Conservation (phyloP, 352 stramenopile genomes). For the Saprolegnia diclina region DNA sequence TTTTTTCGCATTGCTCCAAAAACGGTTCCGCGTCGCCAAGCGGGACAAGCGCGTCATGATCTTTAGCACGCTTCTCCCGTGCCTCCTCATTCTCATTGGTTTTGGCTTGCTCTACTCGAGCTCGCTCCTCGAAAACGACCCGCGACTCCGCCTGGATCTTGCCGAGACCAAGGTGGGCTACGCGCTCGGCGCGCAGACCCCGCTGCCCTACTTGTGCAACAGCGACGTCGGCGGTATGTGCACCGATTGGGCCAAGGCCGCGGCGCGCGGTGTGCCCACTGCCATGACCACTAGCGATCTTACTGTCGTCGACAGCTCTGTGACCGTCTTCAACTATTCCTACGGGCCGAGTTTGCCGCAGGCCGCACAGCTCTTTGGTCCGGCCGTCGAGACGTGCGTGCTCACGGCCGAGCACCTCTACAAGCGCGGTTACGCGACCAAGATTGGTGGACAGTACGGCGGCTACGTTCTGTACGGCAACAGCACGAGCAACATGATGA, state of each 20-base stretch:
- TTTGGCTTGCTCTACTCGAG: conserved; percentile 29
- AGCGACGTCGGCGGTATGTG: conserved; percentile 23
- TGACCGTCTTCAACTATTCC: not conserved
- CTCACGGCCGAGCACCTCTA: conserved; percentile 44
- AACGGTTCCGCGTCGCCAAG: conserved; percentile 19
- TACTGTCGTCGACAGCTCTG: not conserved
- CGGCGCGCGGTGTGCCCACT: not conserved
- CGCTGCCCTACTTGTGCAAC: conserved; percentile 23
- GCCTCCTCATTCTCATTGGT: conserved; percentile 30
- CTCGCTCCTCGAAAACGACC: conserved; percentile 35
- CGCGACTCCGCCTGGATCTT: conserved; percentile 26
- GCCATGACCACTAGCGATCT: not conserved
- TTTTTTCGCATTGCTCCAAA: conserved; percentile 27
- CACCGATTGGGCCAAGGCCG: not conserved
- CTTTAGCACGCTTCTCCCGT: conserved; percentile 30
- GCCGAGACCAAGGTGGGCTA: conserved; percentile 1
- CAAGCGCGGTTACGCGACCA: conserved; percentile 38
- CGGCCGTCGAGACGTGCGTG: conserved; percentile 40
- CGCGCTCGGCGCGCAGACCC: not conserved
- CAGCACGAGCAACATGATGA: conserved; percentile 37
- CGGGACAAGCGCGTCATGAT: conserved; percentile 28
- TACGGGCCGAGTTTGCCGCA: conserved; percentile 27
- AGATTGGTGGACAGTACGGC: conserved; percentile 41
- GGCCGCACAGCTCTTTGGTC: conserved; percentile 39
- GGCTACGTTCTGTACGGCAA: conserved; percentile 40